Base-by-base conservation (phyloP, 2,329 filamentous ascomycete genomes). In the Chrysoporthe deuterocubensis region DNA sequence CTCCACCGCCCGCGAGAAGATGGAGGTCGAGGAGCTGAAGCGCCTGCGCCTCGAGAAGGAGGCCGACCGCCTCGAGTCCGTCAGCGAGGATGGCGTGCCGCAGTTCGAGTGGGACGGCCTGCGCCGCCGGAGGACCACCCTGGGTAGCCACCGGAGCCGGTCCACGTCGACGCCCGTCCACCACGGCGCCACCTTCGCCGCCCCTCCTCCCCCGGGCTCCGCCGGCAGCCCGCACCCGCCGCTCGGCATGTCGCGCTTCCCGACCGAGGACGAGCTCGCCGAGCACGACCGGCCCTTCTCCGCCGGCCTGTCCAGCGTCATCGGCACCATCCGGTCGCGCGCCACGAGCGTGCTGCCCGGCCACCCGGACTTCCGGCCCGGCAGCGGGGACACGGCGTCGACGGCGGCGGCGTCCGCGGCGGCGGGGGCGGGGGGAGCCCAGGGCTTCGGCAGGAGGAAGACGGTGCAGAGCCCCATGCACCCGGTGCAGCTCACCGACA, bases 101-200 rank as follows among this genome's bases (percentile, higher is more conserved):
- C 70, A 79, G 60, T 91, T 93, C 70, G 94, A 98, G 79, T 99
- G 94, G 90, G 96, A 98, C 79, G 96, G 96, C 4, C 80, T 99
- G 63, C 87, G 95, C 74, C 85, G 96, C 54, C 84, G 85, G 72
- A 89, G 87, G 9, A 86, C 87, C 2, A 76, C 81, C 52, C 52
- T 79, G 67, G 75, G 80, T 52, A 84, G 81, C 69, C 69, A 77
- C 57, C 72, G 79, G 61, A 78, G 76, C 65, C 78, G 77, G 70
- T 70, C 76, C n/a, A 76, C 78, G 65, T 75, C 77, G 11, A 76
- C 78, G 50, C 75, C 76, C 9, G 76, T 71, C 72, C 43, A 62
- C 72, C 43, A 62, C 6, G 63, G 42, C 9, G 70, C 78, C 54
- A 77, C 79, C 61, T 57, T 64, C 43, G 26, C 62, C n/a, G 74